Conservation (phyloP, 345 rosid species). For the Boechera retrofracta region DNA sequence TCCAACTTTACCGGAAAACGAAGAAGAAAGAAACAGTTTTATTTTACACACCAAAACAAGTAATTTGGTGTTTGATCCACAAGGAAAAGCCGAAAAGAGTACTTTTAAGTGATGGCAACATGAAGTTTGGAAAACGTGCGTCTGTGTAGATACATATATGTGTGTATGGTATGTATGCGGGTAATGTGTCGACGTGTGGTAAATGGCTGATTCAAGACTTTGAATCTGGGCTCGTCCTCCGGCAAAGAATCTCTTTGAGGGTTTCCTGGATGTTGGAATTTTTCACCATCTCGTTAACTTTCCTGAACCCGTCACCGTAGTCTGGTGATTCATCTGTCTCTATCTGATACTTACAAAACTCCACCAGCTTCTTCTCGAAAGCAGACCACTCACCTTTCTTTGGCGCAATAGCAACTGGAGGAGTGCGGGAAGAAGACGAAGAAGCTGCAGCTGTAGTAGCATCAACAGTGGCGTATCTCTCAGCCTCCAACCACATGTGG, state of each 20-base stretch:
- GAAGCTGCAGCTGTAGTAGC: neutral
- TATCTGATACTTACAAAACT: slow-evolving; percentile 78
- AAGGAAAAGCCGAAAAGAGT: neutral
- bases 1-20: slow-evolving; percentile 10
- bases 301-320: slow-evolving; percentile 76
- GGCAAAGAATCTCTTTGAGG: slow-evolving; percentile 45
- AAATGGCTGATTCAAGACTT: neutral
- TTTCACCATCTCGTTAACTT: slow-evolving; percentile 57
- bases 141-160: neutral
- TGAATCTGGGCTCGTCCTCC: slow-evolving; percentile 1
- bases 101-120: neutral
- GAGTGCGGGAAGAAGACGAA: slow-evolving; percentile 41
- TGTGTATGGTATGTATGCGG: neutral
- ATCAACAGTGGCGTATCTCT: slow-evolving; percentile 45
- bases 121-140: neutral
- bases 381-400: slow-evolving; percentile 72
- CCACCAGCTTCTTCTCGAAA: slow-evolving; percentile 68
- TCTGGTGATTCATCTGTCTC: slow-evolving; percentile 73
- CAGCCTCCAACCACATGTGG: slow-evolving; percentile 82
- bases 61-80: too few relatives aligned
- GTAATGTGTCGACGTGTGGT: neutral
- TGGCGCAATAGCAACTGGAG: slow-evolving; percentile 34
- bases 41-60: neutral
- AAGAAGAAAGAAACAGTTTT: neutral
- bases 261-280: slow-evolving; percentile 61